Base-by-base conservation (phyloP, 176 grass and related monocot species). In the Ensete glaucum region DNA sequence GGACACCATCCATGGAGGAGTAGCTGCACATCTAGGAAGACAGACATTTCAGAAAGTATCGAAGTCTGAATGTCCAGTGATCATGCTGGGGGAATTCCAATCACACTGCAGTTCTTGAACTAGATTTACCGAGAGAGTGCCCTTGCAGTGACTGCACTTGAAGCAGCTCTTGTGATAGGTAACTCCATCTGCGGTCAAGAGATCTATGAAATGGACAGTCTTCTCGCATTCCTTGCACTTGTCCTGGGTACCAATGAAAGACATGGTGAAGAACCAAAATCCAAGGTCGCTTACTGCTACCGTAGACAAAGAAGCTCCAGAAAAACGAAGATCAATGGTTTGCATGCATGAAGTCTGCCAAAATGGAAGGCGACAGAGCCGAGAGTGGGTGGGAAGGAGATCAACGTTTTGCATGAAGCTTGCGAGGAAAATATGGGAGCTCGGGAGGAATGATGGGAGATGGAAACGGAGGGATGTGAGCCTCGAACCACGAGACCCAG, bases 151-250 rank as follows among this genome's bases (percentile, higher is more conserved):
- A 50, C 76, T 68, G 19, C 73, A 76, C 34, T 76, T 76, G 56
- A 76, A 76, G 73, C 73, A 76, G 56, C 26, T 76, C 56, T 76
- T 76, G 54, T 76, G 73, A 50, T 76, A 76, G 0, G 54, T 57
- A 11, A 76, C 56, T 15, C 73, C 73, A 50, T 96, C 92, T 8
- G 93, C 93, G 0, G 87, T 90, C 12, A 96, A 57, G 72, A 92
- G 93, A 71, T 96, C 93, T 70, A 96, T 96, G 90, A 96, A 92
- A 59, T 96, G 93, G 85, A 96, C 93, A 4, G 83, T 92, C 85
- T 92, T 96, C 66, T 92, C 90, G 84, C 93, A 96, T 54, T 81
- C 93, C 55, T 75, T 81, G 89, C 93, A 96, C 70, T 96, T 96
- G 81, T 92, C 93, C 83, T 96, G 87, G 29, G 89, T 96, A 60